Conservation (phyloP, 331 rosid genomes). For the Stylosanthes scabra region DNA sequence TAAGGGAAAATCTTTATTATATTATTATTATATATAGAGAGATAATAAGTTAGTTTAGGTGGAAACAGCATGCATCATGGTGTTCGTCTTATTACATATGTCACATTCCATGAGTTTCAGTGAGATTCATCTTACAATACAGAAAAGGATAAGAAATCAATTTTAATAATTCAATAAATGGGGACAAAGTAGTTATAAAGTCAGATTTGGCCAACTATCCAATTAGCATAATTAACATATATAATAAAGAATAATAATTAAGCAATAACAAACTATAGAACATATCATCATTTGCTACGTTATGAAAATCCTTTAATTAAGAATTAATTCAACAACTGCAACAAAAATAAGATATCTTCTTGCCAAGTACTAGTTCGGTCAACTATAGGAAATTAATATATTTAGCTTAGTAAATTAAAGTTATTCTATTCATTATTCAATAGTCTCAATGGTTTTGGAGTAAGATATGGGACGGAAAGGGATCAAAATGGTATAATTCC, state of each 20-base stretch:
- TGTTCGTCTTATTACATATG: conserved; percentile 14
- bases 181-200: conserved; percentile 44
- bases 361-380: not conserved
- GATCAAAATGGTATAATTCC: no score
- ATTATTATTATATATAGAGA: not conserved
- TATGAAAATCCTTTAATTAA: not conserved
- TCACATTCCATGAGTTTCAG: conserved; percentile 27
- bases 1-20: not conserved
- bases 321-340: conserved; percentile 28
- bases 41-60: not conserved
- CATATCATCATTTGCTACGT: not conserved
- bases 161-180: conserved; percentile 8
- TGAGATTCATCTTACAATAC: conserved; percentile 32
- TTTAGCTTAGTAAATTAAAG: not conserved
- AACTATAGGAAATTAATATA: not conserved
- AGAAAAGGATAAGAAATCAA: conserved; percentile 32
- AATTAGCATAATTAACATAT: conserved; percentile 15
- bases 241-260: not conserved
- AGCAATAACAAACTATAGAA: not conserved
- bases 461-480: no score
- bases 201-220: conserved; percentile 61
- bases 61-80: not conserved
- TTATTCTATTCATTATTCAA: conserved; percentile 5
- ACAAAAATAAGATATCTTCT: not conserved
- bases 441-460: no score